phyloP scores from a whole-genome alignment of 768 basidiomycete genomes.

The Suillus alpinus region DNA sequence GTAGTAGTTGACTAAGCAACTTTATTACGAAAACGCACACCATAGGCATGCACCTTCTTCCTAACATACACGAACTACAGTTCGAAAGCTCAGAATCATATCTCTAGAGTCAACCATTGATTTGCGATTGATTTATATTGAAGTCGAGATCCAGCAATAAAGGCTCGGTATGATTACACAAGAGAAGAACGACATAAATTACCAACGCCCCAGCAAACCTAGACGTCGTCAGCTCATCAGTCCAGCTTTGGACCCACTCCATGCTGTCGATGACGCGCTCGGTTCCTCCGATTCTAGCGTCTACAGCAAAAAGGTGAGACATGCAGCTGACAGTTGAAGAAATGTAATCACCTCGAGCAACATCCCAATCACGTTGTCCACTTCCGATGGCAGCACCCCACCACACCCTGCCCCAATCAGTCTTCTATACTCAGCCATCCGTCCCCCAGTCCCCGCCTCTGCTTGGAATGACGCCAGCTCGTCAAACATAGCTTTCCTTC shows the following conservation, averaged over 20 bases:
- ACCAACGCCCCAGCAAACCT: background rate
- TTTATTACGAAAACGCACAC: background rate
- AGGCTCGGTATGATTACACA: slow-evolving; percentile 11
- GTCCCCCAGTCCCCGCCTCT: slow-evolving; percentile 85
- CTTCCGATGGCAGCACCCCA: slow-evolving; percentile 79
- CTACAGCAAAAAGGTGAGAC: slow-evolving; percentile 34
- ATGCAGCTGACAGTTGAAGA: background rate
- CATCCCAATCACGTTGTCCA: slow-evolving; percentile 82
- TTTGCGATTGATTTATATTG: background rate
- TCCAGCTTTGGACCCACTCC: slow-evolving; percentile 33
- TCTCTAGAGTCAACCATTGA: background rate
- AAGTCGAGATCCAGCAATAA: background rate
- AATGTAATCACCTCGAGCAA: slow-evolving; percentile 65
- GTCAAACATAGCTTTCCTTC: slow-evolving; percentile 71
- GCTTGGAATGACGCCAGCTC: slow-evolving; percentile 79
- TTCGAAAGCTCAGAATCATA: background rate
- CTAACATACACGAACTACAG: too few species aligned
- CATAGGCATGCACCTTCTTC: background rate
- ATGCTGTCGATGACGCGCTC: slow-evolving; percentile 48
- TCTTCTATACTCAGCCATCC: slow-evolving; percentile 85
- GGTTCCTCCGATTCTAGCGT: slow-evolving; percentile 83
- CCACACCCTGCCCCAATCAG: slow-evolving; percentile 91
- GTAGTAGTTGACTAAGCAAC: background rate
- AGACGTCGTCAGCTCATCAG: slow-evolving; percentile 15
- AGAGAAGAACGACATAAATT: slow-evolving; percentile 6